Base-by-base conservation (phyloP, 495 filamentous ascomycete species). In the Aspergillus conjunctus region DNA sequence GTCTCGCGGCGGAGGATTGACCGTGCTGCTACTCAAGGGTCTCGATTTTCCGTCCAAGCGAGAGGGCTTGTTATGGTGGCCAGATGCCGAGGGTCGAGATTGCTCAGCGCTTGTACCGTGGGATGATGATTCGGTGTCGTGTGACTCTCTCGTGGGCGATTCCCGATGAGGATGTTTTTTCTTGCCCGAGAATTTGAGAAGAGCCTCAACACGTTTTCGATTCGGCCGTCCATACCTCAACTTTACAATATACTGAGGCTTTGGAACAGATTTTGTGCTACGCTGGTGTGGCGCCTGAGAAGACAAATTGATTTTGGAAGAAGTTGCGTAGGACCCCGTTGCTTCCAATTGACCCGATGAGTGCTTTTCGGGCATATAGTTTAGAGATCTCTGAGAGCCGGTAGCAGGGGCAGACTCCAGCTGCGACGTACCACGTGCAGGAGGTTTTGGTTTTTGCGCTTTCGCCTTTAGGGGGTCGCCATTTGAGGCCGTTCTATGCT, bases 161-260 rank as follows among this genome's bases (percentile, higher is more conserved):
- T 63, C 66, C 41, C 67, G 61, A 12, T 61, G 63, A 33, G 58
- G 58, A 2, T 51, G 20, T 66, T 75, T 78, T 60, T 61, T 70
- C 69, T 79, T 80, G 53, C 71, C 76, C 18, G 70, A 71, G 39
- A 80, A 76, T 62, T 76, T 80, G 7, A 80, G 71, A 14, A 80
- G 68, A 17, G 66, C 75, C 37, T 78, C 75, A n/a, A 80, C 72
- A 17, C 74, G 69, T 57, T 71, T 76, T 45, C 70, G 71, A 54
- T 80, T 80, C 3, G 66, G 46, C 54, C 68, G 75, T 18, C 77
- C 77, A 57, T 80, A 80, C 26, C 68, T 74, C 33, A 80, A 56
- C 64, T 63, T 77, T 20, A 76, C 67, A 37, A 79, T 64, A 9
- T 72, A 55, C 31, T 61, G 66, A 17, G 56, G 31, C 43, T 62